Evolutionary conservation across 495 filamentous ascomycete genomes (phyloP).

Genomic region (Penicillium taxi): DNA sequence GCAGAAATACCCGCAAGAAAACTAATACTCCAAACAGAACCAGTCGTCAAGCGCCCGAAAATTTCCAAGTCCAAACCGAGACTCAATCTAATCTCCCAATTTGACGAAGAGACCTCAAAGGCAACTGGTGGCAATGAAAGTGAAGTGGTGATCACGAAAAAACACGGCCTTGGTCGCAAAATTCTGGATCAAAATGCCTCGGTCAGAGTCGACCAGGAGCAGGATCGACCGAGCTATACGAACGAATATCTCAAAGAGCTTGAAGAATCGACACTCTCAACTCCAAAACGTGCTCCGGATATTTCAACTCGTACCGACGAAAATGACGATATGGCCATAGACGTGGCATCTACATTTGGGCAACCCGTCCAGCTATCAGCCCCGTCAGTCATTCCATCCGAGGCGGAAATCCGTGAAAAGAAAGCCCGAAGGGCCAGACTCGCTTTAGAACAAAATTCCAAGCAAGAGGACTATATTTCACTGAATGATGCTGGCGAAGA

Average conservation of each 20-base stretch:
- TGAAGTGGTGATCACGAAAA: constrained; percentile 60
- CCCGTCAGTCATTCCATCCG: constrained; percentile 58
- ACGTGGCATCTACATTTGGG: constrained; percentile 59
- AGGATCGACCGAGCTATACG: constrained; percentile 76
- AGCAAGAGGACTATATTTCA: constrained; percentile 72
- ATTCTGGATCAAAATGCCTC: constrained; percentile 66
- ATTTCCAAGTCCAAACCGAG: constrained; percentile 54
- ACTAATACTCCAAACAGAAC: constrained; percentile 19
- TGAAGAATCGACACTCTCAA: constrained; percentile 70
- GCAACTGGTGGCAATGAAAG: constrained; percentile 46
- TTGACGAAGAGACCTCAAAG: constrained; percentile 55
- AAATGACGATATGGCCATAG: constrained; percentile 54
- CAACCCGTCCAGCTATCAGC: constrained; percentile 33
- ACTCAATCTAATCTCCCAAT: constrained; percentile 63
- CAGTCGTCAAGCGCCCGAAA: constrained; percentile 35
- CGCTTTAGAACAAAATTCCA: constrained; percentile 60
- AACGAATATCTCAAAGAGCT: constrained; percentile 81
- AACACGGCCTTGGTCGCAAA: constrained; percentile 58
- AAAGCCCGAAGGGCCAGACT: constrained; percentile 77
- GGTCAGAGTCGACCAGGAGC: constrained; percentile 49
- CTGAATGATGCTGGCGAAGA: constrained; percentile 48
- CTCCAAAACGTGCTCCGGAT: no score
- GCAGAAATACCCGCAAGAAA: background rate
- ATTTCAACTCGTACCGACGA: constrained; percentile 42
- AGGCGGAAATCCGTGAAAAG: constrained; percentile 86